phyloP scores from a whole-genome alignment of 2,329 filamentous ascomycete genomes.

The Colletotrichum sidae region DNA sequence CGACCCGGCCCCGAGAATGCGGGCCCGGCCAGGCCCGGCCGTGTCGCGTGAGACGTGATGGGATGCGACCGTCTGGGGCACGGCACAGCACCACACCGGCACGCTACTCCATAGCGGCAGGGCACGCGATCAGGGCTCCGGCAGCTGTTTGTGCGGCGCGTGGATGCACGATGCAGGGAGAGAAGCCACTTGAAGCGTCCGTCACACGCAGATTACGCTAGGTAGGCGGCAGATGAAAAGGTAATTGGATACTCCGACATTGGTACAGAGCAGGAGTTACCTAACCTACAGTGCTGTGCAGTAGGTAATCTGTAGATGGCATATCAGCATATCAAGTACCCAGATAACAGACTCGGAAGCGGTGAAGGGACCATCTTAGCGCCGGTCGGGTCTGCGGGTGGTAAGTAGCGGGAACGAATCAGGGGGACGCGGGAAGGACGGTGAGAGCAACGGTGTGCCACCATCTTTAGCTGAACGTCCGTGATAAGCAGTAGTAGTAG shows the following conservation, averaged over 20 bases:
- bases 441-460: slow-evolving; percentile 14
- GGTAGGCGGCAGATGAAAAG: too few species aligned
- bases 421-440: slow-evolving; percentile 18
- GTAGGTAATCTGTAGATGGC: neutral
- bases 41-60: neutral
- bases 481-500: too few species aligned
- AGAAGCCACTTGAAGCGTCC: too few species aligned
- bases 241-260: too few species aligned
- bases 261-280: too few species aligned
- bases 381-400: slow-evolving; percentile 26
- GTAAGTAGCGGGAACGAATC: slow-evolving; percentile 27
- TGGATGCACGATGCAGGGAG: too few species aligned
- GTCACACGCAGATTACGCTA: too few species aligned
- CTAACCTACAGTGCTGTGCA: neutral
- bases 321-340: neutral
- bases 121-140: slow-evolving; percentile 8
- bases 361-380: slow-evolving; percentile 27
- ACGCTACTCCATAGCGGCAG: neutral
- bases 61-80: neutral
- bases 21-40: too few species aligned
- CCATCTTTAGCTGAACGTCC: neutral
- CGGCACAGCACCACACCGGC: neutral
- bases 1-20: slow-evolving; percentile 5
- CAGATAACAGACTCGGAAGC: slow-evolving; percentile 4
- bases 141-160: too few species aligned